Evolutionary conservation across 2,329 filamentous ascomycete genomes (phyloP), one percentile per base, ranked within the genome.

Genomic region (Aspergillus ibericus): DNA sequence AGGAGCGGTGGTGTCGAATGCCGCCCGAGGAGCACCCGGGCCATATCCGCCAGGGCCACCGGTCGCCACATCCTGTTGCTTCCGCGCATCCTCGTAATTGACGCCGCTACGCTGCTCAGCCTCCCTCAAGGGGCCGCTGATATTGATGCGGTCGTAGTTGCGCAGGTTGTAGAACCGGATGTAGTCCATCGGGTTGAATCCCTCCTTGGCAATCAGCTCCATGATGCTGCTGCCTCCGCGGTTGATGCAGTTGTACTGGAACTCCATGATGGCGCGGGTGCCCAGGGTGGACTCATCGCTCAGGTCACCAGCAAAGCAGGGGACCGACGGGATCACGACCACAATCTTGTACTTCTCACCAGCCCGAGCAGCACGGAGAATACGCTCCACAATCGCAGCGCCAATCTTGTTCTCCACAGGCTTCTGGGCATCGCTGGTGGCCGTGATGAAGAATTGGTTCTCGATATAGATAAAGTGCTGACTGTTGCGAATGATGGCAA

Each of bases 371-470:
- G 95, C 93, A 36, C 85, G 83, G 4, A 97, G 84, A 22, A 93
- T 88, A 1, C 93, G 92, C 58, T 99, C 92, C 3, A 97, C 95
- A 52, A 99, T 96, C 3, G 95, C 89, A 27, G 83, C 83, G n/a
- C 95, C 95, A 49, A 99, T 91, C 51, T 88, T 89, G 72, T 99
- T 99, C 74, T 92, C 87, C 20, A 99, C 87, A 0, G 93, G 93
- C 4, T 83, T 80, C 73, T 97, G 93, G 15, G 96, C 78, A 16
- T 95, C 88, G 8, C 92, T 91, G 0, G 95, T 98, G 0, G 95
- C 91, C 0, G 92, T 96, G 71, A 96, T 98, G 81, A 98, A 99
- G 80, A 98, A 98, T 72, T 99, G 95, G 68, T 99, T 98, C 75
- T 99, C 95, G 58, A 99, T 96, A 77, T 98, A 99, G 12, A 99